A percentile compares a stretch with the other conserved stretches of the same genome.
Conservation (phyloP, 2,329 filamentous ascomycete species). For the Xylaria sp. region DNA sequence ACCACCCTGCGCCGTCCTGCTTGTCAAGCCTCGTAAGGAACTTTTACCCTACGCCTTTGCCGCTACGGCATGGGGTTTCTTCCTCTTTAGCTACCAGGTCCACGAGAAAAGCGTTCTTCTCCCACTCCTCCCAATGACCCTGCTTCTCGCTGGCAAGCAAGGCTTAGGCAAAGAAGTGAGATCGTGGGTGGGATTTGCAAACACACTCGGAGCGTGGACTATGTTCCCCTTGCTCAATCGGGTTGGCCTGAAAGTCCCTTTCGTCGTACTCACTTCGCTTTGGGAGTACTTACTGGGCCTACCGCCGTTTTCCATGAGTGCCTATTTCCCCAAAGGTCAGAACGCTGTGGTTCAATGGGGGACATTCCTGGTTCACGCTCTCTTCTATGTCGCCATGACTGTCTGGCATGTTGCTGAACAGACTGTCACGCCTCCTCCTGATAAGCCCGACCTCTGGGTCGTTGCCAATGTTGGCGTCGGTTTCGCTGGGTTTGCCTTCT, state of each 20-base stretch:
- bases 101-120: conserved; percentile 97
- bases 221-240: conserved; percentile 89
- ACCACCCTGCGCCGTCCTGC: conserved; percentile 79
- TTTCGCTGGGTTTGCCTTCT: conserved; percentile 81
- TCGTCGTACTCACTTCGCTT: conserved; percentile 80
- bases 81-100: conserved; percentile 96
- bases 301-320: conserved; percentile 74
- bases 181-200: conserved; percentile 96
- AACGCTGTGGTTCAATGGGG: conserved; percentile 57
- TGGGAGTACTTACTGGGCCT: conserved; percentile 93
- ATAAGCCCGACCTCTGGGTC: conserved; percentile 93
- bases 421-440: conserved; percentile 68
- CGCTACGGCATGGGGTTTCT: conserved; percentile 92
- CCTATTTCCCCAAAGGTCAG: conserved; percentile 64
- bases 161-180: conserved; percentile 78
- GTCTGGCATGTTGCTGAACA: conserved; percentile 81
- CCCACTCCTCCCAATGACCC: conserved; percentile 90
- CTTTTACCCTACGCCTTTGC: conserved; percentile 82
- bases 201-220: conserved; percentile 87
- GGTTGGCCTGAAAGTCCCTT: conserved; percentile 84
- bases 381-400: conserved; percentile 79
- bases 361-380: conserved; percentile 72
- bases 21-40: conserved; percentile 76
- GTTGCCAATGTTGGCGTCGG: conserved; percentile 89
- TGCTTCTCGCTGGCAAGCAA: conserved; percentile 78